Evolutionary conservation across 345 rosid genomes (phyloP), one percentile per base, ranked within the genome.

Genomic region (Lepidium africanum): DNA sequence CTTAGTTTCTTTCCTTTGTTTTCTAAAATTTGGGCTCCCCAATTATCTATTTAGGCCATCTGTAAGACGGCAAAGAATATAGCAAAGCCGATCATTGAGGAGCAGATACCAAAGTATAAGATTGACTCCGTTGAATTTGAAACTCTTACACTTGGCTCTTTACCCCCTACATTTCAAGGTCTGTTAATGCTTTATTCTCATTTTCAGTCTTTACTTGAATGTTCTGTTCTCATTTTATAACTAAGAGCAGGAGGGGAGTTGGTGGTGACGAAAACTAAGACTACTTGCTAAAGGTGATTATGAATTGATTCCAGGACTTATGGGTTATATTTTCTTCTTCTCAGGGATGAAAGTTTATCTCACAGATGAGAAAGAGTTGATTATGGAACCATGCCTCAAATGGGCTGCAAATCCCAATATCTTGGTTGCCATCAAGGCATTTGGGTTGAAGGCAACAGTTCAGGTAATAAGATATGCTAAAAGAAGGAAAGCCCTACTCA

Each of bases 391-490:
- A 14, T 80, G 74, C 70, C 14, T 91, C 54, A 94, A 91, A 75
- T 94, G 96, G 97, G 99, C 96, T 27, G 99, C 82, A 71, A 94
- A 94, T 78, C 96, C 99, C 48, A 81, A 94, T 59, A 61, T 94
- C 63, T 81, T 78, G 30, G 65, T 91, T 72, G 91, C 85, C 63
- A 82, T 87, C 63, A 94, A 83, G 77, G 99, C 99, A 50, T 94
- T 84, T 78, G 97, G 96, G 16, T 75, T 94, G 77, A 94, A 85
- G 75, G 95, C 95, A 74, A 91, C 96, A 32, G 91, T 72, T 66
- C 99, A 94, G 98, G 98, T 90, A 65, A 52, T 67, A 62, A 47
- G 3, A 56, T 59, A 63, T 48, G 19, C 49, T 14, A 7, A 58
- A 58, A 45, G 9, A 46, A 48, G 47, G 48, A 37, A 15, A 3